Evolutionary conservation across 2,329 filamentous ascomycete species (phyloP).

Genomic region (Diaporthe longicolla): DNA sequence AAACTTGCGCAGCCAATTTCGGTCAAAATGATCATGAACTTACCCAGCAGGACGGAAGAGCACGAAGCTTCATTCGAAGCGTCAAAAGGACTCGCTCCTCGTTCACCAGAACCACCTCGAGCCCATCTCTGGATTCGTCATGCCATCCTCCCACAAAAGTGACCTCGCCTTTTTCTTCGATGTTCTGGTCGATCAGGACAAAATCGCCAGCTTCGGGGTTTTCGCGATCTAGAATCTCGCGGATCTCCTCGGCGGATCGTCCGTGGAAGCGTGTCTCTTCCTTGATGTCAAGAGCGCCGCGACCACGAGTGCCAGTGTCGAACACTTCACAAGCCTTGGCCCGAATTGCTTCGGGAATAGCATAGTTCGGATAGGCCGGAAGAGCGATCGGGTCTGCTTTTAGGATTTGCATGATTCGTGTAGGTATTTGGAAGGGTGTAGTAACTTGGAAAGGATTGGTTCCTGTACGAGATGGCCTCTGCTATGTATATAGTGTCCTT

Average conservation of each 20-base stretch:
- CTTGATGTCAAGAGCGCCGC: constrained; percentile 2
- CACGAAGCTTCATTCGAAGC: constrained; percentile 15
- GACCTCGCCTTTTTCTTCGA: constrained; percentile 8
- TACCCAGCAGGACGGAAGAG: constrained; percentile 18
- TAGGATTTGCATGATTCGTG: constrained; percentile 2
- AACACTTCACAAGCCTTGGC: background rate
- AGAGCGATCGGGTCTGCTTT: background rate
- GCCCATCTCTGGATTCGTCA: constrained; percentile 1
- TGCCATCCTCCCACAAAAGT: constrained; percentile 20
- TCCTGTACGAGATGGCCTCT: constrained; percentile 15
- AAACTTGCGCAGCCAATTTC: background rate
- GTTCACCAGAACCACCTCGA: constrained; percentile 17
- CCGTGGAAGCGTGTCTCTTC: constrained; percentile 10
- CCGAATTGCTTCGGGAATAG: background rate
- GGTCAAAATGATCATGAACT: background rate
- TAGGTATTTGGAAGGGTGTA: constrained; percentile 3
- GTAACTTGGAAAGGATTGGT: background rate
- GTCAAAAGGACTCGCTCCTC: constrained; percentile 8
- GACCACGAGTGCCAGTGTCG: constrained; percentile 11
- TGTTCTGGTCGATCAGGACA: background rate
- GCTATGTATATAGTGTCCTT: background rate
- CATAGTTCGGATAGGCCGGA: constrained; percentile 12
- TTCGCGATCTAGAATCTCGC: constrained; percentile 15
- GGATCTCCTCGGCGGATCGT: constrained; percentile 12
- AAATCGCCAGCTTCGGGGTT: background rate